A percentile compares a stretch with the other conserved stretches of the same genome.
phyloP scores from a whole-genome alignment of 1,284 basidiomycete genomes.

The Fomitopsis betulina region DNA sequence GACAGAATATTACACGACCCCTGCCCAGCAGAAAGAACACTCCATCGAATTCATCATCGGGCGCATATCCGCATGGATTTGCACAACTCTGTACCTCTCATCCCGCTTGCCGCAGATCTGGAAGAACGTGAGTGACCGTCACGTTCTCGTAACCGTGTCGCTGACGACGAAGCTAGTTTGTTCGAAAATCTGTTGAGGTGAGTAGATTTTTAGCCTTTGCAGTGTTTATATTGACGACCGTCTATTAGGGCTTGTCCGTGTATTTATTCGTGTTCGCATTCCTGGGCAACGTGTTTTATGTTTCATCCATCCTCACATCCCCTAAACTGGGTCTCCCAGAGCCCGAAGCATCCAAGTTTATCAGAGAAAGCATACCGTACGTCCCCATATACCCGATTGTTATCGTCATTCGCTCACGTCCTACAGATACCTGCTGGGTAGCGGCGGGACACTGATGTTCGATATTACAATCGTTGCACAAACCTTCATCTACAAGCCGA shows the following conservation, averaged over 20 bases:
- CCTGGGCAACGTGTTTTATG: constrained; percentile 87
- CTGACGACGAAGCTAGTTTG: constrained; percentile 50
- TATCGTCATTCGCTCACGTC: not conserved
- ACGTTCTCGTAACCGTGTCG: not conserved
- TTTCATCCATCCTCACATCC: constrained; percentile 75
- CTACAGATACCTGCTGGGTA: constrained; percentile 77
- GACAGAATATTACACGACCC: not conserved
- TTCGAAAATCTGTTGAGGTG: constrained; percentile 86
- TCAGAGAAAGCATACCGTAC: constrained; percentile 73
- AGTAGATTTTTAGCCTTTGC: not conserved
- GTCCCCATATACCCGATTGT: constrained; percentile 25
- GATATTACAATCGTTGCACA: constrained; percentile 82
- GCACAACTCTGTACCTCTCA: constrained; percentile 87
- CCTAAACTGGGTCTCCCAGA: constrained; percentile 50
- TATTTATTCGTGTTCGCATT: constrained; percentile 91
- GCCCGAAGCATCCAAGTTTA: constrained; percentile 51
- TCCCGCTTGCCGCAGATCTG: constrained; percentile 93
- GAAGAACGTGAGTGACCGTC: constrained; percentile 84
- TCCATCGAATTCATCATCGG: constrained; percentile 67
- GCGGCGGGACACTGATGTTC: constrained; percentile 85
- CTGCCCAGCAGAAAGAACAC: constrained; percentile 10
- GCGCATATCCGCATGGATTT: constrained; percentile 88
- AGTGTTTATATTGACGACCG: not conserved
- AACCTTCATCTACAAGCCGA: constrained; percentile 43
- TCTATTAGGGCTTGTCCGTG: constrained; percentile 78